Conservation (phyloP, 306 rosid species). For the Cucumis melo region DNA sequence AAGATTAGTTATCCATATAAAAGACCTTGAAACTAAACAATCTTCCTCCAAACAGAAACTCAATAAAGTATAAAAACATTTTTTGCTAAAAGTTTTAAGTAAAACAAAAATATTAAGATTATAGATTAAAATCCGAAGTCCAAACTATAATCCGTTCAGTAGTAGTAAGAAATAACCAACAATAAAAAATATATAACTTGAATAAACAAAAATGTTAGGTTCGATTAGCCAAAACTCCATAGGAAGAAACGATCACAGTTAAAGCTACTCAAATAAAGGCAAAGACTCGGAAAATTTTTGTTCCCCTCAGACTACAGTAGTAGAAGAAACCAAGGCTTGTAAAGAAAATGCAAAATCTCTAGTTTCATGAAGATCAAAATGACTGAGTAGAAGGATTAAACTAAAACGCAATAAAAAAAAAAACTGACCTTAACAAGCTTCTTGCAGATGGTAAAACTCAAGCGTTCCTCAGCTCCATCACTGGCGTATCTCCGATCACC, state of each 20-base stretch:
- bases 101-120: background rate
- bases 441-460: constrained; percentile 90
- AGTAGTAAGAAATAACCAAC: background rate
- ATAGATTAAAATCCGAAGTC: background rate
- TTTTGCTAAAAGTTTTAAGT: background rate
- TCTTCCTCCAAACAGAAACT: background rate
- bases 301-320: background rate
- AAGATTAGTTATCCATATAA: background rate
- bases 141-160: background rate
- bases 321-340: background rate
- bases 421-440: constrained; percentile 80
- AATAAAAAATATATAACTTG: background rate
- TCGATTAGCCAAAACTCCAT: background rate
- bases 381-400: background rate
- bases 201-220: background rate
- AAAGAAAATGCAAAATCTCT: background rate
- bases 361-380: background rate
- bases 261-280: background rate
- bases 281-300: background rate
- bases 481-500: constrained; percentile 38
- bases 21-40: background rate
- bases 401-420: background rate
- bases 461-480: constrained; percentile 56
- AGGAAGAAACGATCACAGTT: background rate
- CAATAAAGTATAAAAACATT: background rate